Percentiles rank a stretch among this genome's conserved stretches.
These are phyloP conservation scores for Mycena sp. DNA, from an alignment of 1,284 basidiomycete species.

Conservation along the genomic window DNA sequence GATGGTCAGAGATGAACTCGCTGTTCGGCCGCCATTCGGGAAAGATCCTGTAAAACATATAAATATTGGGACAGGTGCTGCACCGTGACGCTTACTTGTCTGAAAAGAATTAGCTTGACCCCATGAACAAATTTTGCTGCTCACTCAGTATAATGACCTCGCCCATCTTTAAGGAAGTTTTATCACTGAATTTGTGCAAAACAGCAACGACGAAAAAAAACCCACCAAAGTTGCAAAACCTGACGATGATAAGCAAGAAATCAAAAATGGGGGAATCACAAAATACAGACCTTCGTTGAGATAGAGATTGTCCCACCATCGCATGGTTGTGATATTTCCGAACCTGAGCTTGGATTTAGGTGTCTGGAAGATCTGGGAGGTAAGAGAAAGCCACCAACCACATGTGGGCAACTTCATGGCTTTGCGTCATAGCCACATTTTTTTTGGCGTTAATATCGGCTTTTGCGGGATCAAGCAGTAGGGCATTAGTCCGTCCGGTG, in stretches of 20 bases:
- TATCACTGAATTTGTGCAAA: slow-evolving; percentile 11
- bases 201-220: slow-evolving; percentile 27
- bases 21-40: slow-evolving; percentile 83
- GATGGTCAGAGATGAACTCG: slow-evolving; percentile 71
- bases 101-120: slow-evolving; percentile 9
- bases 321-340: slow-evolving; percentile 92
- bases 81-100: slow-evolving; percentile 21
- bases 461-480: slow-evolving; percentile 85
- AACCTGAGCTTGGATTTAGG: slow-evolving; percentile 60
- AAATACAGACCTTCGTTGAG: slow-evolving; percentile 74
- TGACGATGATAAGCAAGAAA: slow-evolving; percentile 39
- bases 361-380: not conserved
- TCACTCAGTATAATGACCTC: slow-evolving; percentile 90
- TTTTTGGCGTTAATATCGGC: slow-evolving; percentile 84
- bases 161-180: slow-evolving; percentile 67
- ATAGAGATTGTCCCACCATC: slow-evolving; percentile 94
- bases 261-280: not conserved
- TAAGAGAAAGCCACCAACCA: slow-evolving; percentile 61
- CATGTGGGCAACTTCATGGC: slow-evolving; percentile 88
- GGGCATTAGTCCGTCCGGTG: slow-evolving; percentile 87
- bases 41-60: slow-evolving; percentile 61
- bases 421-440: slow-evolving; percentile 80
- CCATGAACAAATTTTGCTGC: slow-evolving; percentile 19
- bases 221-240: slow-evolving; percentile 88
- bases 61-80: not conserved